These are phyloP conservation scores for Globisporangium megalacanthum DNA, from an alignment of 352 stramenopile species.

Conservation along the genomic window DNA sequence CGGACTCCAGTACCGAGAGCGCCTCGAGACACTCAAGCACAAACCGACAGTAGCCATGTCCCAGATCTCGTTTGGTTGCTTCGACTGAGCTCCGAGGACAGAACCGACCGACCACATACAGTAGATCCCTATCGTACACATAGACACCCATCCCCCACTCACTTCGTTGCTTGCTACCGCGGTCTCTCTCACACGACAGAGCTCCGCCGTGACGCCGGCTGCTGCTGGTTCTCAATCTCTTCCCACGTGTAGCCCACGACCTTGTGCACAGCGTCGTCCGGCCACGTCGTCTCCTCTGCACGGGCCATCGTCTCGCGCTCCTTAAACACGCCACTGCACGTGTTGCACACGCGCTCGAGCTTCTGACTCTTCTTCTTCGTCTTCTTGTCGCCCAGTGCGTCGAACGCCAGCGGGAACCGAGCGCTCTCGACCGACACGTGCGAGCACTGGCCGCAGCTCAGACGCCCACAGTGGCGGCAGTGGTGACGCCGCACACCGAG, in stretches of 20 bases:
- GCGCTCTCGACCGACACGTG: constrained; percentile 65
- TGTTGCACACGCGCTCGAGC: constrained; percentile 67
- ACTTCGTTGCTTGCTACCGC: too few species aligned
- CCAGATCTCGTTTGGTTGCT: constrained; percentile 72
- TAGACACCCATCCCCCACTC: background rate
- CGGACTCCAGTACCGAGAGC: constrained; percentile 74
- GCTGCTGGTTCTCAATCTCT: constrained; percentile 40
- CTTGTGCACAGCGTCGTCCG: constrained; percentile 50
- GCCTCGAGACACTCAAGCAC: constrained; percentile 61
- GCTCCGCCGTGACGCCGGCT: constrained; percentile 23
- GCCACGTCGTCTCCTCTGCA: constrained; percentile 41
- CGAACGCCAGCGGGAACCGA: constrained; percentile 64
- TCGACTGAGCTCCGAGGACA: constrained; percentile 17
- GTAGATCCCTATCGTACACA: background rate
- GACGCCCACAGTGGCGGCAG: constrained; percentile 78
- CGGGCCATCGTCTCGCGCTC: constrained; percentile 44
- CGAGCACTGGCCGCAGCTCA: constrained; percentile 77
- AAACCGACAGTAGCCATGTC: constrained; percentile 74
- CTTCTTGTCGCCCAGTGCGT: constrained; percentile 13
- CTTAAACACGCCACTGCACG: constrained; percentile 68
- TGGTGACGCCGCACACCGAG: constrained; percentile 76
- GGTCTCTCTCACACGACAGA: constrained; percentile 19
- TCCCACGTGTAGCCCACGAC: constrained; percentile 60
- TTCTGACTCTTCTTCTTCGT: constrained; percentile 33
- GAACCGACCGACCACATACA: background rate